Evolutionary conservation across 2,329 filamentous ascomycete genomes (phyloP), one percentile per base, ranked within the genome.

Genomic region (Ophiosphaerella herpotricha): DNA sequence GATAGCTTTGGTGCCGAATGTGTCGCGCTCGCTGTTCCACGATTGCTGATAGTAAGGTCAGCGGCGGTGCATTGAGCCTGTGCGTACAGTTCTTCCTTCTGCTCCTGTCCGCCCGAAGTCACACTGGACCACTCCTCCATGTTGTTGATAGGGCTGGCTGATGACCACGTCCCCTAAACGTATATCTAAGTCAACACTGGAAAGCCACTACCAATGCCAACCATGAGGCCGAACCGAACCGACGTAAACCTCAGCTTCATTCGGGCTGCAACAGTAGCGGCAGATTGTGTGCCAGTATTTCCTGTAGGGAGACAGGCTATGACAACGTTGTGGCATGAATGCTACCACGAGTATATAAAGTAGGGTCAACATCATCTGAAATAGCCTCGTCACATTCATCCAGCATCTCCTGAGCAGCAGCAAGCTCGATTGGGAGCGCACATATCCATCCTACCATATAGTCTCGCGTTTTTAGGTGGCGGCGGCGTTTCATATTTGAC

Each of bases 181-280:
- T 29, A 29, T 11, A 8, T 29, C 26, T 29, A 11, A 3, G 2
- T 29, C 11, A 29, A 21, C 36, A 11, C 36, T 26, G 6, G 36
- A 18, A 12, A 39, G 35, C 55, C 52, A 16, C 68, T 68, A 3
- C 71, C 75, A 39, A 78, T 73, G 7, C 75, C 75, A 5, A 78
- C 74, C 62, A 79, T 64, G 1, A 79, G 57, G 7, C 64, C 67
- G 32, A 77, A 57, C 33, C 54, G 60, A 31, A 77, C 67, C 6
- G 43, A 42, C 8, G 24, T 34, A 48, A 75, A 75, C 7, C 57
- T 67, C 5, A 39, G 43, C 7, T 50, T 40, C 55, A 75, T 67
- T 7, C 62, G 39, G 24, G 42, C 62, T 5, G 63, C 66, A n/a
- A 66, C 66, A 1, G 48, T 57, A 14, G 69, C 68, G 1, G 72